Base-by-base conservation (phyloP, 2,329 filamentous ascomycete species). In the Colletotrichum zoysiae region DNA sequence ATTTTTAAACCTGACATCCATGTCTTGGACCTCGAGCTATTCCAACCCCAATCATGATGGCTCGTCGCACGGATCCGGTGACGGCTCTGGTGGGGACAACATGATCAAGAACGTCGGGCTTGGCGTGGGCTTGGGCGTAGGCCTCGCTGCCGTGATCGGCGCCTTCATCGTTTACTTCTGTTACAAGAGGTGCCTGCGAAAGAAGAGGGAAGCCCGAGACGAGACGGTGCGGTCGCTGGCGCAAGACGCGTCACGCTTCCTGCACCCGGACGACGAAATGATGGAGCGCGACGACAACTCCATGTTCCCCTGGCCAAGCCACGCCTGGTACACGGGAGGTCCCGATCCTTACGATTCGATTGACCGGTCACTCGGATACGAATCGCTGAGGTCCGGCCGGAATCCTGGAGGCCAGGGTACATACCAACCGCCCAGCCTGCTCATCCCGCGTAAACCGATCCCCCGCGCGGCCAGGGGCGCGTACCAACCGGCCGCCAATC, bases 91-190 rank as follows among this genome's bases (percentile, higher is more conserved):
- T 1, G 59, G 69, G 3, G 59, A 64, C 26, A 70, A 73, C 42
- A 70, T 44, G 33, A 78, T 76, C 35, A 83, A 84, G 73, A 87
- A 86, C 59, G 81, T 91, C 5, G 90, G 90, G 0, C 82, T 93
- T 0, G 91, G 91, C 0, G 81, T 91, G 2, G 92, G 91, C 0
- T 78, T 94, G 1, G 91, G 92, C 1, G 80, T 94, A 1, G 92
- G 91, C 1, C 77, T 92, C 1, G 82, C 87, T 0, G 82, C 88
- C 1, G 76, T 89, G 2, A 73, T 89, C 11, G 79, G 84, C 0
- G 80, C 86, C 0, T 74, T 86, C 2, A 33, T 88, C 12, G 65
- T 87, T 26, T 85, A 81, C 67, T 82, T 87, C 65, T 85, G 86
- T 70, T 88, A 86, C n/a, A 85, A 85, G 73, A 84, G 85, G 18